phyloP scores from a whole-genome alignment of 31 red algal species.

The Porphyra umbilicalis region DNA sequence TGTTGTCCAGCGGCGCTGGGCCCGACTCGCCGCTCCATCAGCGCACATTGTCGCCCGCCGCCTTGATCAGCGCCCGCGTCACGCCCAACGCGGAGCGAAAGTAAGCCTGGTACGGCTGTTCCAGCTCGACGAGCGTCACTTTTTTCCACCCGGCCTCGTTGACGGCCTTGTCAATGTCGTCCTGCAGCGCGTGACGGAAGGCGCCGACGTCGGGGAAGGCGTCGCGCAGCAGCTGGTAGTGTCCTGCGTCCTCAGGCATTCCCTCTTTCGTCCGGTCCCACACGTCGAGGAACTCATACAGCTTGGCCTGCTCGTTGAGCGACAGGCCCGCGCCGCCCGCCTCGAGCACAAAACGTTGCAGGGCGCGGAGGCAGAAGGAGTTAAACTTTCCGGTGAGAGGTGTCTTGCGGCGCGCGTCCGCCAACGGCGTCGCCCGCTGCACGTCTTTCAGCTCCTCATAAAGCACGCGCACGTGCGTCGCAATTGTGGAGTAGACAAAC shows the following conservation, averaged over 20 bases:
- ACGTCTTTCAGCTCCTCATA: neutral
- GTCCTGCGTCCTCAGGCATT: neutral
- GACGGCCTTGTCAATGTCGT: neutral
- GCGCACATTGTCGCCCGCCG: neutral
- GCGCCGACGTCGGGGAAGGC: neutral
- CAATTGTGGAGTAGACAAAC: too few relatives aligned
- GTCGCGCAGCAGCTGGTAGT: neutral
- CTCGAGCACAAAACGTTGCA: neutral
- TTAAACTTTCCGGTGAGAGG: neutral
- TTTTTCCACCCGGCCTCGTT: neutral
- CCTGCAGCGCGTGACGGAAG: neutral
- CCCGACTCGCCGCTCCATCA: neutral
- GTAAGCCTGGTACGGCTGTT: neutral
- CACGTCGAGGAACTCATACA: neutral
- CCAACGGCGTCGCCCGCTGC: neutral
- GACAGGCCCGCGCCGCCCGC: neutral
- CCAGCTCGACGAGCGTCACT: neutral
- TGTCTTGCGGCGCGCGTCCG: neutral
- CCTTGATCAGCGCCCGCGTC: neutral
- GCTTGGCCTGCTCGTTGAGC: neutral
- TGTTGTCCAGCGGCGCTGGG: too few relatives aligned
- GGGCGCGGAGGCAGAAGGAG: neutral
- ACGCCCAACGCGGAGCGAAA: neutral
- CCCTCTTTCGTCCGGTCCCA: neutral
- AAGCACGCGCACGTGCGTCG: too few relatives aligned